Base-by-base conservation (phyloP, 305 asterid species). In the Fraxinus ornus region DNA sequence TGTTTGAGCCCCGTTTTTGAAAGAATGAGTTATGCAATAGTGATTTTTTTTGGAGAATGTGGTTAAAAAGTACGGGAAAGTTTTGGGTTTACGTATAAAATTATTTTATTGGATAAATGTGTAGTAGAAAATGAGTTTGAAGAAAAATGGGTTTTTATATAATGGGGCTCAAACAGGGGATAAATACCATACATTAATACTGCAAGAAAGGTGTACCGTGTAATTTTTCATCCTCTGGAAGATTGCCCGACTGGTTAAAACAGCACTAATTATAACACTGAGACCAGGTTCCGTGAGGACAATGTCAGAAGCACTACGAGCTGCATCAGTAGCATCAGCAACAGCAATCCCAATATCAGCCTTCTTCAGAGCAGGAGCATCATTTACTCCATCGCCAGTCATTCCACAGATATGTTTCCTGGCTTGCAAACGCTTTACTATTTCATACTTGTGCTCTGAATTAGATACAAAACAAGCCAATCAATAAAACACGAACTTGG, bases 371-470 rank as follows among this genome's bases (percentile, higher is more conserved):
- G 99, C 99, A 78, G 99, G 99, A 76, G 99, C 99, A 49, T 97
- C 99, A 57, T 97, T 97, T 64, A 97, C 99, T 52, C 99, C 99
- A 86, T 97, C 99, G 74, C 99, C 99, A 24, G 98, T 97, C 99
- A 97, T 97, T 83, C 99, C 99, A 84, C 99, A 97, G 28, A 97
- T 94, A 87, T 97, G 99, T 79, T 96, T 96, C 85, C 98, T 89
- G 35, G 99, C 98, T 92, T 96, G 99, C 85, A 96, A 91, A 75
- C 99, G 97, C 90, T 94, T 96, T 13, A 96, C 99, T 68, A 96
- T 96, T 89, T 96, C 99, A 80, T 96, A 96, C 84, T 96, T 96
- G 90, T 96, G 99, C 87, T 96, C 99, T 96, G 90, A 72, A 44
- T 75, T 82, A 82, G 36, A 81, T 13, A 52, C 82, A 87, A 85